phyloP scores from a whole-genome alignment of 2,329 filamentous ascomycete species.

The Xylaria arbuscula region DNA sequence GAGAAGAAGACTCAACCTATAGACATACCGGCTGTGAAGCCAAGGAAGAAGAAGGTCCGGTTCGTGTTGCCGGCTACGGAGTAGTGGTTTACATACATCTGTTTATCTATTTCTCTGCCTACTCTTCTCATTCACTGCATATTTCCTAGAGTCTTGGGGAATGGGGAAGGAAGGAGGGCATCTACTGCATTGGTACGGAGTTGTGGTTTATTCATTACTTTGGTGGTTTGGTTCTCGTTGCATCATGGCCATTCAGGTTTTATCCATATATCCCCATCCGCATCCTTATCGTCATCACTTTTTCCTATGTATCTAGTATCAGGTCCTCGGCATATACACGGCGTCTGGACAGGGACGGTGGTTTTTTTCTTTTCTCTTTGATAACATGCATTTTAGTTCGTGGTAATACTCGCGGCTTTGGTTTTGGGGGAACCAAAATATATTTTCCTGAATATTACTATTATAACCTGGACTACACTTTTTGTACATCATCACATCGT shows the following conservation, averaged over 20 bases:
- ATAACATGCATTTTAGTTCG: constrained; percentile 14
- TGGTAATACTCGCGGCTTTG: constrained; percentile 25
- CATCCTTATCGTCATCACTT: constrained; percentile 8
- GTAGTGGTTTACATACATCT: constrained; percentile 35
- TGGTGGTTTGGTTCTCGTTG: constrained; percentile 6
- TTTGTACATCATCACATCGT: neutral
- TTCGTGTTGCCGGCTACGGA: constrained; percentile 63
- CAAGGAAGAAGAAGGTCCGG: constrained; percentile 68
- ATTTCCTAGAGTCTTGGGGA: constrained; percentile 10
- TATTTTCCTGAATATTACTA: neutral
- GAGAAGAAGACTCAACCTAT: constrained; percentile 50
- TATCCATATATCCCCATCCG: constrained; percentile 6
- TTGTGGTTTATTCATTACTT: constrained; percentile 23
- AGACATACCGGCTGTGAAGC: constrained; percentile 60
- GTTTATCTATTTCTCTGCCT: neutral
- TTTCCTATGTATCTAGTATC: constrained; percentile 22
- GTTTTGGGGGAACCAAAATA: constrained; percentile 9
- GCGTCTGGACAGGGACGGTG: constrained; percentile 19
- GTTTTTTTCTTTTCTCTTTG: neutral
- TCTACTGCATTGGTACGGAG: constrained; percentile 36
- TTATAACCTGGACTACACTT: constrained; percentile 6
- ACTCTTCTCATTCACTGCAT: constrained; percentile 21
- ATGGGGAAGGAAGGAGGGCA: neutral
- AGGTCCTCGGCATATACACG: constrained; percentile 32
- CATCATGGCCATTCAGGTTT: constrained; percentile 29